phyloP scores from a whole-genome alignment of 768 basidiomycete genomes.

The Xanthoconium stramineum region DNA sequence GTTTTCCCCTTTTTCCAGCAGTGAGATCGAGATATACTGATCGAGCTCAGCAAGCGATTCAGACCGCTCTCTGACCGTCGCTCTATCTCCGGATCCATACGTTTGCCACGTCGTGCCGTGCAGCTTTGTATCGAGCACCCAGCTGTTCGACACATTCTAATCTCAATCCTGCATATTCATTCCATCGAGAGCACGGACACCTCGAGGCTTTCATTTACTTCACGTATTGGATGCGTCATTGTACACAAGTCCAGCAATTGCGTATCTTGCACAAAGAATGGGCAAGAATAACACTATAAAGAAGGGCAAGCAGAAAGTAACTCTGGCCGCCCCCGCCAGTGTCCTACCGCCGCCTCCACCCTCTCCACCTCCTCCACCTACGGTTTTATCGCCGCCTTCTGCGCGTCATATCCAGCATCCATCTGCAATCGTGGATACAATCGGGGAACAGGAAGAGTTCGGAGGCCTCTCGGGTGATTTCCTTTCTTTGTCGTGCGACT shows the following conservation, averaged over 20 bases:
- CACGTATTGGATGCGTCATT: constrained; percentile 29
- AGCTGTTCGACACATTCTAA: background rate
- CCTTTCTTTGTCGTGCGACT: constrained; percentile 2
- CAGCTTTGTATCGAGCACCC: no score
- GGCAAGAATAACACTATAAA: constrained; percentile 28
- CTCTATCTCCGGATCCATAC: constrained; percentile 7
- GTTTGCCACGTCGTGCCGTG: no score
- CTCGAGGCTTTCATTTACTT: constrained; percentile 31
- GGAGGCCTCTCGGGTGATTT: constrained; percentile 19
- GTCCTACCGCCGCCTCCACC: constrained; percentile 12
- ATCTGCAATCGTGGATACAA: constrained; percentile 17
- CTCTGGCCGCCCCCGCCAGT: constrained; percentile 3
- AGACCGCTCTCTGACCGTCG: background rate
- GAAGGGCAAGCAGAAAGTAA: constrained; percentile 34
- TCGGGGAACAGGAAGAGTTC: constrained; percentile 27
- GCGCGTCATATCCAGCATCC: constrained; percentile 25
- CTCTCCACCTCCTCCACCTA: constrained; percentile 7
- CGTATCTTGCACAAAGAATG: constrained; percentile 21
- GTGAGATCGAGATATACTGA: background rate
- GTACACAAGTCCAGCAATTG: constrained; percentile 19
- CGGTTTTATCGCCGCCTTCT: constrained; percentile 21
- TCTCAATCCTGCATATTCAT: constrained; percentile 4
- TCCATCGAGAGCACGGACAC: constrained; percentile 12
- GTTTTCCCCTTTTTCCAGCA: background rate
- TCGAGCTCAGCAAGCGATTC: background rate